Evolutionary conservation across 75 land plant species (phyloP), one percentile per base, ranked within the genome.

Genomic region (Pseudotsuga menziesii): DNA sequence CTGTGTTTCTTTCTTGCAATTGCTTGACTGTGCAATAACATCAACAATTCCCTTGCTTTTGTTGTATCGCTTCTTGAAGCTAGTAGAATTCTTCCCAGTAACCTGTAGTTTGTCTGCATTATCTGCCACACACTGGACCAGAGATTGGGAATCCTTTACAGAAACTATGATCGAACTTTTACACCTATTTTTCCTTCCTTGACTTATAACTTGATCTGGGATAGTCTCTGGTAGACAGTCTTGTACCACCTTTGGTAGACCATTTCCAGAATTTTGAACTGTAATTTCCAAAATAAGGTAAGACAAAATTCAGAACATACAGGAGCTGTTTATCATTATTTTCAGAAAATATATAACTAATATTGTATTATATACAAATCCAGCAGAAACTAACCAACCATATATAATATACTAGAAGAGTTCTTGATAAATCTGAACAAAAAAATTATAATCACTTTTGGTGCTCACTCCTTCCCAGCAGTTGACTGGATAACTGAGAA

Each of bases 121-220:
- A n/a, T 44, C 48, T 69, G 32, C 72, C 22, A 39, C 25, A 17
- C 72, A 69, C 35, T 13, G 69, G 20, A 22, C 72, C 41, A 39
- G 41, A 69, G 35, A 12, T 44, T 39, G 44, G 12, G 72, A 69
- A 69, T 41, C 52, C 48, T 69, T 69, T 69, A 69, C 39, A 9
- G 72, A 69, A 41, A 44, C n/a, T 20, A 41, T 39, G 23, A n/a
- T n/a, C 11, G 41, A 44, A 41, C 54, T 41, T 39, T 69, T 60
- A 75, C 8, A 26, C 76, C 8, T 67, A 75, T 20, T 67, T 75
- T 75, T 75, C 73, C n/a, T 56, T 57, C 71, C 76, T 22, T 74
- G 20, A 27, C n/a, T 75, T 54, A 9, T 29, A 32, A 7, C 26
- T 17, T 60, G 25, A 56, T 58, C 63, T 61, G 52, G 23, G 16